Percentiles rank a stretch among this genome's conserved stretches.
These are phyloP conservation scores for Lichtheimia hyalospora DNA, from an alignment of 371 early-diverging fungal species.

Conservation along the genomic window DNA sequence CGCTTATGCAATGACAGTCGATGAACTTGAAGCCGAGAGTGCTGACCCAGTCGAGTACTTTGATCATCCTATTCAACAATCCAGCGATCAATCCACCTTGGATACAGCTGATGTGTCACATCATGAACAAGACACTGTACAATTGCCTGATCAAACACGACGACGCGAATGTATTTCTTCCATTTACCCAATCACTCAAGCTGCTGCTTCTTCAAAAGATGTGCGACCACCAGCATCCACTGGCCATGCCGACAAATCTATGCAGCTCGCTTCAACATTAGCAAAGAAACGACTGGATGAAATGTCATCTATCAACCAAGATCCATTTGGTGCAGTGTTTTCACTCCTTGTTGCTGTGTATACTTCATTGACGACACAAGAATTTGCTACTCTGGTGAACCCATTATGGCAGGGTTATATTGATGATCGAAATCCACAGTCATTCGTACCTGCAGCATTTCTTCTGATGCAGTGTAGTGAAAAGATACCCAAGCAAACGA, in stretches of 20 bases:
- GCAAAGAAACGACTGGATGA: constrained; percentile 41
- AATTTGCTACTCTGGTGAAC: constrained; percentile 41
- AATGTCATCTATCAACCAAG: constrained; percentile 47
- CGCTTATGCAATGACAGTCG: constrained; percentile 31
- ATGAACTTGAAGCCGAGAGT: constrained; percentile 23
- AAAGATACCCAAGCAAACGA: constrained; percentile 51
- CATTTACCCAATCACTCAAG: constrained; percentile 20
- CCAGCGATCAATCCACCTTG: background rate
- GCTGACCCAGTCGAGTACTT: constrained; percentile 2
- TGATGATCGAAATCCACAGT: constrained; percentile 43
- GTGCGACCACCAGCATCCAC: constrained; percentile 20
- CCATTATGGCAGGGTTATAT: constrained; percentile 59
- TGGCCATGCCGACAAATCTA: background rate
- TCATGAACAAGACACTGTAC: background rate
- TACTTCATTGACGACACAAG: constrained; percentile 45
- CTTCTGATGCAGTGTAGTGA: constrained; percentile 65
- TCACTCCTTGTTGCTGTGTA: constrained; percentile 59
- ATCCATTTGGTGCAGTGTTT: constrained; percentile 55
- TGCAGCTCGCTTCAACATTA: constrained; percentile 17
- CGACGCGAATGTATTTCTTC: constrained; percentile 9
- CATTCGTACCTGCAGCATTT: constrained; percentile 57
- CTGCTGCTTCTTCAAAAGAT: constrained; percentile 20
- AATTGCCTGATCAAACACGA: constrained; percentile 10
- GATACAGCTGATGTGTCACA: background rate
- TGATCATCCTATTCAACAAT: constrained; percentile 1